Base-by-base conservation (phyloP, 306 rosid species). In the Astragalus glycyphyllos region DNA sequence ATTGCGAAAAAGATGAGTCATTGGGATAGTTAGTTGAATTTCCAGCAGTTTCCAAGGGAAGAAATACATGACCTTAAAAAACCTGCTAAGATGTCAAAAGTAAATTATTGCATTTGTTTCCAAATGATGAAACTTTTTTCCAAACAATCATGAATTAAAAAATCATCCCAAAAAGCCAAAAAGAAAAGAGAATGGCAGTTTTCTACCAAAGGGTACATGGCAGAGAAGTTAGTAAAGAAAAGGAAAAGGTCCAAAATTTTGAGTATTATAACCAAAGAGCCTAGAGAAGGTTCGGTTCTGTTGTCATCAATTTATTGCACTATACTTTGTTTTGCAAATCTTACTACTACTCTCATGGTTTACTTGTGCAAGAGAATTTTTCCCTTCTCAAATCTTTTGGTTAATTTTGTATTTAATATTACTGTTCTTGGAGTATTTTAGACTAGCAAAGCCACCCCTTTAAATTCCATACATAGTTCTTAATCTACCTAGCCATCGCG, bases 281-380 rank as follows among this genome's bases (percentile, higher is more conserved):
- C 72, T 55, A 82, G 80, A 67, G 72, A 80, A 79, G 76, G 50
- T 40, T 59, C 45, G 8, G 54, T 55, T 68, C 71, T 64, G 69
- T 83, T 72, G 83, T 86, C 77, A 70, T 63, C 71, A 72, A 79
- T 81, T 85, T 76, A 80, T 68, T 86, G 88, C 74, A 58, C 14
- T 29, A 65, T 75, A 41, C 83, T 46, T 60, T 73, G 34, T 84
- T 74, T 73, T 68, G 84, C 75, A 59, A 61, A 78, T 59, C 32
- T 80, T 85, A 38, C 90, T 64, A 80, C 46, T 42, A 5, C 8
- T 83, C 70, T 60, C 20, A 77, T 82, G 26, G 42, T 34, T 82
- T 80, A 47, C 82, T 78, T 78, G 62, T 72, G 48, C 62, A 73
- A 11, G 1, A 70, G 40, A 68, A 69, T 55, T 81, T 80, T 77